Base-by-base conservation (phyloP, 192 early-diverging fungal genomes). In the Gryganskiella cystojenkinii region DNA sequence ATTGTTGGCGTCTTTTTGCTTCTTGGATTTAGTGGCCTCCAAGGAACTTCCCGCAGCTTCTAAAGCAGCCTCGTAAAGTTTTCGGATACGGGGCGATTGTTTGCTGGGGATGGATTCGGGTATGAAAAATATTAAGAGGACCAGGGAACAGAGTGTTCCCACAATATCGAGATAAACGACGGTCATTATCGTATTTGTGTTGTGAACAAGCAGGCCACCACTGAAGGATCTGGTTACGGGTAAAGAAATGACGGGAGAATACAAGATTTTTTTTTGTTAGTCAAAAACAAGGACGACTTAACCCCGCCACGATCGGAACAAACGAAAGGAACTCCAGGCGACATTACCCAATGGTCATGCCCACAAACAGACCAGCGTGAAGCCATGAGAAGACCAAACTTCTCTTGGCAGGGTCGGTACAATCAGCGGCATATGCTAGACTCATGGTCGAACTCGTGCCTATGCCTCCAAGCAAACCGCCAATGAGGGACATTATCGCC, bases 351-450 rank as follows among this genome's bases (percentile, higher is more conserved):
- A 78, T 25, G 20, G 28, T 46, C 2, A 78, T 57, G 0, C 66
- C 66, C 45, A 78, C 1, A 56, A 78, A 78, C 14, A 78, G 42
- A 35, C 45, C 61, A 1, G 66, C 74, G 22, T 64, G 61, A 0
- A 78, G 47, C 66, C 67, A 59, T 22, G 74, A 78, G 42, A 25
- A 78, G 2, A 64, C 15, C 24, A 64, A 35, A 28, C 67, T 78
- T 14, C 74, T 56, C 14, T 50, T 49, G 35, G 46, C 37, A 0
- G 66, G 56, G 3, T 68, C 56, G 0, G 74, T 78, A 33, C 74
- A 78, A 15, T 78, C 74, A 2, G 74, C 74, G 0, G 74, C 66
- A 44, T 78, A 78, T 7, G 74, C 74, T 11, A 78, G 13, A 22
- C 53, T 24, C 74, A 78, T 54, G 22, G 74, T 59, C 13, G 45